Evolutionary conservation across 2,329 filamentous ascomycete species (phyloP).

Genomic region (Aspergillus versicolor): DNA sequence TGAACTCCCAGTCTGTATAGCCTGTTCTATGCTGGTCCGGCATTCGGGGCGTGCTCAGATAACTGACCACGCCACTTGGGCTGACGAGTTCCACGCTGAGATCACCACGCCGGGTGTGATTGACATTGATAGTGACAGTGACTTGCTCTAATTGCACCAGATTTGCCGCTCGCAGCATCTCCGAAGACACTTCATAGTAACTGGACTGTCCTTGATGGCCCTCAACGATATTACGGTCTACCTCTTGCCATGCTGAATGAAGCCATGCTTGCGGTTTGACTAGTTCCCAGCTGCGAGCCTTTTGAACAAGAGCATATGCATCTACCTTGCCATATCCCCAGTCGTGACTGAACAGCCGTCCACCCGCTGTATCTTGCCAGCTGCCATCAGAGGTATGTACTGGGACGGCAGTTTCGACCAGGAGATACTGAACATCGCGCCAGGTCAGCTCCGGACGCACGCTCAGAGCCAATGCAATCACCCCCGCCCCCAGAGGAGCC

Average conservation of each 20-base stretch:
- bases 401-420: slow-evolving; percentile 78
- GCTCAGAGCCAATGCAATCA: slow-evolving; percentile 83
- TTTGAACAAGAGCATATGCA: slow-evolving; percentile 78
- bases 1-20: slow-evolving; percentile 84
- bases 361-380: slow-evolving; percentile 79
- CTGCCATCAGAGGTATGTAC: slow-evolving; percentile 72
- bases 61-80: slow-evolving; percentile 75
- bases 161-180: slow-evolving; percentile 80
- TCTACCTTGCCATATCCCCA: slow-evolving; percentile 97
- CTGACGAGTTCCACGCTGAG: slow-evolving; percentile 89
- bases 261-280: slow-evolving; percentile 97
- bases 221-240: slow-evolving; percentile 81
- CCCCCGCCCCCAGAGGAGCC: slow-evolving; percentile 86
- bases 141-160: slow-evolving; percentile 87
- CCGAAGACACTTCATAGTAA: slow-evolving; percentile 73
- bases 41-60: slow-evolving; percentile 74
- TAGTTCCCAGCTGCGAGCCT: slow-evolving; percentile 77
- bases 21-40: slow-evolving; percentile 65
- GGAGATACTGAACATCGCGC: slow-evolving; percentile 92
- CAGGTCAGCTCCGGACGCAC: slow-evolving; percentile 84
- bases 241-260: slow-evolving; percentile 89
- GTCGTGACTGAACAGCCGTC: slow-evolving; percentile 87
- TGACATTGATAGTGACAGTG: slow-evolving; percentile 94
- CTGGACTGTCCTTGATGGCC: slow-evolving; percentile 76
- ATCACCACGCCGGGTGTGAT: slow-evolving; percentile 84